Percentiles rank a stretch among this genome's conserved stretches.
phyloP scores from a whole-genome alignment of 2,329 filamentous ascomycete species.

The Aspergillus sergii region DNA sequence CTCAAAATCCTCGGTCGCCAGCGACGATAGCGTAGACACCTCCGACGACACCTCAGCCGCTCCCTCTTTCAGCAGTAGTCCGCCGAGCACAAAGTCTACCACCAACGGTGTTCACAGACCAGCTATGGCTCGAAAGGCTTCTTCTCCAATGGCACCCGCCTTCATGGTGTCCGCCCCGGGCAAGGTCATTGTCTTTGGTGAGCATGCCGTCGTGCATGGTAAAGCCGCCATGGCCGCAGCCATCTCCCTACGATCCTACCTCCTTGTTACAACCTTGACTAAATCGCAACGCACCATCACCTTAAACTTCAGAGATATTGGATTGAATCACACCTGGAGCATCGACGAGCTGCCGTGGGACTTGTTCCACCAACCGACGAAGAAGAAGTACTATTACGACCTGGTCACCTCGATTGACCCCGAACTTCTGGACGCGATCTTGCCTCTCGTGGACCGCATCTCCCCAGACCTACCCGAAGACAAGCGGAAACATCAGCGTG shows the following conservation, averaged over 20 bases:
- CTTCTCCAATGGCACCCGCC: conserved; percentile 71
- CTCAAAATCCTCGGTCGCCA: conserved; percentile 20
- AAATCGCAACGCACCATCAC: conserved; percentile 89
- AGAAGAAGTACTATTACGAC: conserved; percentile 96
- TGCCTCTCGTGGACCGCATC: conserved; percentile 74
- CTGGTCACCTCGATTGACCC: conserved; percentile 80
- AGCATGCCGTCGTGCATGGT: conserved; percentile 96
- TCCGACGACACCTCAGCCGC: conserved; percentile 33
- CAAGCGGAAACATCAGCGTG: conserved; percentile 79
- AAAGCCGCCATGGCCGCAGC: conserved; percentile 95
- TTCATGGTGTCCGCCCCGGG: conserved; percentile 99
- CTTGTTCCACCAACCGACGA: conserved; percentile 73
- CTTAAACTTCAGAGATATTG: conserved; percentile 87
- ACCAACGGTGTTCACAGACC: conserved; percentile 13
- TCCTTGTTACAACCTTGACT: conserved; percentile 90
- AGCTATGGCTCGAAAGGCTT: conserved; percentile 41
- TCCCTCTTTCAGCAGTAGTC: conserved; percentile 28
- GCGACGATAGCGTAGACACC: conserved; percentile 30
- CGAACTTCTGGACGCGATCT: conserved; percentile 77
- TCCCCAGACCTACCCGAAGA: conserved; percentile 68
- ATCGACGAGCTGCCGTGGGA: conserved; percentile 90
- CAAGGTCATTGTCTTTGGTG: conserved; percentile 97
- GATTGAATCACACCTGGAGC: conserved; percentile 87
- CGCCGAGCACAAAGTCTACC: conserved; percentile 15
- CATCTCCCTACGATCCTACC: conserved; percentile 92